Base-by-base conservation (phyloP, 2,329 filamentous ascomycete species). In the Chaetomium strumarium region DNA sequence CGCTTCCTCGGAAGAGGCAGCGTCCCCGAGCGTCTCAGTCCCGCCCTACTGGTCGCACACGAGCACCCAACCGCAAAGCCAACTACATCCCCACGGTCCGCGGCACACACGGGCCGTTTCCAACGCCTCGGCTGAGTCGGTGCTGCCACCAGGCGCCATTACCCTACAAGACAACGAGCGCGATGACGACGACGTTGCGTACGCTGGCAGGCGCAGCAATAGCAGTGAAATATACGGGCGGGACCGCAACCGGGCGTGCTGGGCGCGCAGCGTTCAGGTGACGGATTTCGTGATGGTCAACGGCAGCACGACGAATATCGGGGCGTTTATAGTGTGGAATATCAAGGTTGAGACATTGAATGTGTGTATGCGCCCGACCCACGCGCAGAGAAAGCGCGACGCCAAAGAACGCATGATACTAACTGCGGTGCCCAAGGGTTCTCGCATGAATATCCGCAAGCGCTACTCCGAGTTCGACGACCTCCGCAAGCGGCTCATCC, bases 251-350 rank as follows among this genome's bases (percentile, higher is more conserved):
- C 75, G 72, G 55, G 80, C 79, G 12, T 85, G 81, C 67, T 85
- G 82, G 82, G 82, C 82, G 30, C 78, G 74, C 68, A 82, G 79
- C 64, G 82, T 84, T 49, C 74, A 79, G 58, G 75, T 85, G 39
- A 72, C 75, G 36, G 78, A 81, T 62, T 71, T 79, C 64, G 77
- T 78, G 11, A 61, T 81, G 17, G 75, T 85, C 42, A 79, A 81
- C 54, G 75, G 78, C 46, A 76, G 77, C 57, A 67, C 75, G 34
- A 79, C 75, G 13, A 80, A 75, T 59, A 76, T 83, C 29, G 92
- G 92, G n/a, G 88, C 91, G 2, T 99, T 97, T 72, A 89, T 96
- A 1, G 90, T 96, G 8, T 99, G 89, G 88, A 93, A 90, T 66
- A 90, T 93, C 63, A 83, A 79, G 44, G 88, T 99, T 41, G 84